Evolutionary conservation across 768 basidiomycete species (phyloP).

Genomic region (Mycena maculata): DNA sequence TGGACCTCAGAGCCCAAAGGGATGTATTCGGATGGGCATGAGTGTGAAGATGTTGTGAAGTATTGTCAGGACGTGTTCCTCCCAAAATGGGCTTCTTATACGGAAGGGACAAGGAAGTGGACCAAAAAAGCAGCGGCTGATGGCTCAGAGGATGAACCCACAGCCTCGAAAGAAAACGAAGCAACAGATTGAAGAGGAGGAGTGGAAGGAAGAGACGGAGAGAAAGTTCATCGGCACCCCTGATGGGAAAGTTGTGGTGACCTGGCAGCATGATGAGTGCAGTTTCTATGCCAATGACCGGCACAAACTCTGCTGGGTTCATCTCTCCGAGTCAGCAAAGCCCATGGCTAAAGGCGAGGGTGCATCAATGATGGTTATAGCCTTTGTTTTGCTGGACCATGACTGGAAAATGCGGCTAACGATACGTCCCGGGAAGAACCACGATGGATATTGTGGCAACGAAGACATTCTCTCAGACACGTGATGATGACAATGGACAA

Average conservation of each 20-base stretch:
- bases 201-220: not conserved
- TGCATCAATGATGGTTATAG: not conserved
- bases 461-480: not conserved
- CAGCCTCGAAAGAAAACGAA: too few relatives aligned
- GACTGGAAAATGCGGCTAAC: not conserved
- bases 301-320: not conserved
- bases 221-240: not conserved
- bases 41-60: not conserved
- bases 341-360: not conserved
- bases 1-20: not conserved
- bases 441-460: not conserved
- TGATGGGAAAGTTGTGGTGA: not conserved
- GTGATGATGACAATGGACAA: not conserved
- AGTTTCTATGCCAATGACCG: too few relatives aligned
- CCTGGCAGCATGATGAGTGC: not conserved
- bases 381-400: not conserved
- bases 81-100: not conserved
- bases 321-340: not conserved
- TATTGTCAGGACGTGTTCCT: not conserved
- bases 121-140: not conserved
- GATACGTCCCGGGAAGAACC: not conserved
- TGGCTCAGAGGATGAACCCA: too few relatives aligned
- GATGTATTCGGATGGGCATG: not conserved
- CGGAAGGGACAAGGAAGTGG: not conserved
- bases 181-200: not conserved